phyloP scores from a whole-genome alignment of 257 asterid species.

The Jasminum sambac region DNA sequence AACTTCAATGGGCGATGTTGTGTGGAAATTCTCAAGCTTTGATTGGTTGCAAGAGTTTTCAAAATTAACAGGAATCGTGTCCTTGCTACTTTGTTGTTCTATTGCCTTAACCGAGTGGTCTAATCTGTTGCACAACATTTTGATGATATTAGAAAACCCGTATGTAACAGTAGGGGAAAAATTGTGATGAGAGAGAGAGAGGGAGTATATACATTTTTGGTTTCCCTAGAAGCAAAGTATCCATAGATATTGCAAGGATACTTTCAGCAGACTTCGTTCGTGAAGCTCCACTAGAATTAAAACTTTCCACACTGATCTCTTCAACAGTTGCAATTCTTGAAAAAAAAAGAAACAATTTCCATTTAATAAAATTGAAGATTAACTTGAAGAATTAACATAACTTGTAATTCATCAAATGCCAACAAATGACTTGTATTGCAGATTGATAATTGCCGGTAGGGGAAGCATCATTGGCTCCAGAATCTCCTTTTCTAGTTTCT shows the following conservation, averaged over 20 bases:
- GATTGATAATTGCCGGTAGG: slow-evolving; percentile 49
- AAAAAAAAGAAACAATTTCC: slow-evolving; percentile 38
- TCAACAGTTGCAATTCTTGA: slow-evolving; percentile 67
- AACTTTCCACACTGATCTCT: slow-evolving; percentile 34
- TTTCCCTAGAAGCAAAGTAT: slow-evolving; percentile 58
- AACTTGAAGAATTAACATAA: slow-evolving; percentile 3
- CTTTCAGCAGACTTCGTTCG: slow-evolving; percentile 23
- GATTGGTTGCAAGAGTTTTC: slow-evolving; percentile 40
- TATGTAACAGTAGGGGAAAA: slow-evolving; percentile 13
- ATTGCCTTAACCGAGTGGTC: slow-evolving; percentile 47
- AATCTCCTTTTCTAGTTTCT: slow-evolving; percentile 31
- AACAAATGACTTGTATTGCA: slow-evolving; percentile 20
- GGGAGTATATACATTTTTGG: slow-evolving; percentile 58
- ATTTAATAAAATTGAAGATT: slow-evolving; percentile 27
- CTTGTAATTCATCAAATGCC: slow-evolving; percentile 1
- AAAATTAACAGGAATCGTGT: slow-evolving; percentile 28
- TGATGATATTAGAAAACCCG: slow-evolving; percentile 6
- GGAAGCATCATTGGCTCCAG: slow-evolving; percentile 37
- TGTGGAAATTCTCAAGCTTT: slow-evolving; percentile 55
- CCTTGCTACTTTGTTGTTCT: slow-evolving; percentile 39
- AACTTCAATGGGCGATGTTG: slow-evolving; percentile 60
- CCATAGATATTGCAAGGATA: slow-evolving; percentile 33
- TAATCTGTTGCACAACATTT: slow-evolving; percentile 50
- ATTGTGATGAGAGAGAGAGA: background rate
- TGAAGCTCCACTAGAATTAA: slow-evolving; percentile 35